phyloP scores from a whole-genome alignment of 495 filamentous ascomycete genomes.

The Bacidia rubella region DNA sequence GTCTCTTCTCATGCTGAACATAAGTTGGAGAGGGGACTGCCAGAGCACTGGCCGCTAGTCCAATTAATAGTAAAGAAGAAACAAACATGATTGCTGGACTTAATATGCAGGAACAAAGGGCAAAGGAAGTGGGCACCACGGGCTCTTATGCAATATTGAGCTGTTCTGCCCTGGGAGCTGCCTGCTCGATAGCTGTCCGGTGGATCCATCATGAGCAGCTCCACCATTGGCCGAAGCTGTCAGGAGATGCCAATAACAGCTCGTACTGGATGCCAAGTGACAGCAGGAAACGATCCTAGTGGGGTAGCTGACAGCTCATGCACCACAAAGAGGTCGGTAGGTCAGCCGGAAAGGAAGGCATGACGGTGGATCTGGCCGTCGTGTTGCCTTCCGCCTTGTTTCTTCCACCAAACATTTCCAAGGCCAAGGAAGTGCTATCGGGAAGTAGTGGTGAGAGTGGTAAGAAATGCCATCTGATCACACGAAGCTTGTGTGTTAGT shows the following conservation, averaged over 20 bases:
- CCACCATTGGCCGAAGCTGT: background rate
- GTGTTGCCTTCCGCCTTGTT: background rate
- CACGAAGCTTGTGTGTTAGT: background rate
- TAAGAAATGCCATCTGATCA: background rate
- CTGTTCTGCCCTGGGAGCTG: background rate
- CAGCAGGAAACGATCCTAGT: background rate
- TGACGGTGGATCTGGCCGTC: background rate
- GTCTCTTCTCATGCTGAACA: constrained; percentile 31
- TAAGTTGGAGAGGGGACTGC: constrained; percentile 25
- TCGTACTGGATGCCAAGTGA: background rate
- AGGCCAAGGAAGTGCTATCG: background rate
- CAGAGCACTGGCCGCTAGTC: constrained; percentile 18
- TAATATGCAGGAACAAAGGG: background rate
- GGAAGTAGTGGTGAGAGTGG: background rate
- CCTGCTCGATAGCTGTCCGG: background rate
- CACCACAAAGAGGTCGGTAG: background rate
- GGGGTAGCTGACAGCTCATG: background rate
- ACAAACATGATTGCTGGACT: constrained; percentile 22
- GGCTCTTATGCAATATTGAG: background rate
- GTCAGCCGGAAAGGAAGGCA: background rate
- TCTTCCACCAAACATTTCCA: background rate
- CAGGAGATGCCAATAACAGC: background rate
- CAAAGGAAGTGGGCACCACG: background rate
- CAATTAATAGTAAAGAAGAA: constrained; percentile 22
- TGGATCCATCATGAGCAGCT: background rate